phyloP scores from a whole-genome alignment of 2,329 filamentous ascomycete species.

The Cladophialophora immunda region DNA sequence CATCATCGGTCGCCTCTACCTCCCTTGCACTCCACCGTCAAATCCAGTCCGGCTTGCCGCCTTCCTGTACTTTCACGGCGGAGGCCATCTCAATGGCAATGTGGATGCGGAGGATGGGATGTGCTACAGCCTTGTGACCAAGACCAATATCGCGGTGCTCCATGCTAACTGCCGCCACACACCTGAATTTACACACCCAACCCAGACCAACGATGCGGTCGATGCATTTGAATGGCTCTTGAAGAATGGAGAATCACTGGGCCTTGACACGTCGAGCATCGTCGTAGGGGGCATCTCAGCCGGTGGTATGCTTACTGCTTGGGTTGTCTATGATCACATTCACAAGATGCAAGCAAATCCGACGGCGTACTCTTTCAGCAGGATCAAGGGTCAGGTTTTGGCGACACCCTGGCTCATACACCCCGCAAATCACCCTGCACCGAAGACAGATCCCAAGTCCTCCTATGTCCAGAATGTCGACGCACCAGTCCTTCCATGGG shows the following conservation, averaged over 20 bases:
- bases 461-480: not conserved
- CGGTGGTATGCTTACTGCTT: not conserved
- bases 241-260: not conserved
- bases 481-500: constrained; percentile 1
- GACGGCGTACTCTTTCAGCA: not conserved
- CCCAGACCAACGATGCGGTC: not conserved
- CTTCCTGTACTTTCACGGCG: constrained; percentile 5
- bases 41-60: not conserved
- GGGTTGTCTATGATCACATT: not conserved
- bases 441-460: not conserved
- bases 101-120: not conserved
- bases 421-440: not conserved
- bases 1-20: not conserved
- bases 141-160: not conserved
- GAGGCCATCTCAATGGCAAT: not conserved
- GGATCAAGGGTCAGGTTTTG: constrained; percentile 7
- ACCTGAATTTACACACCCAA: constrained; percentile 8
- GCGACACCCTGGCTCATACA: constrained; percentile 10
- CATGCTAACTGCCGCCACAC: constrained; percentile 4
- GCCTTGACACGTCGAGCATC: not conserved
- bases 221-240: constrained; percentile 4
- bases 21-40: not conserved
- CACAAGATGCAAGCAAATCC: not conserved
- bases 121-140: not conserved
- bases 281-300: constrained; percentile 9